Base-by-base conservation (phyloP, 257 asterid species). In the Fraxinus excelsior region DNA sequence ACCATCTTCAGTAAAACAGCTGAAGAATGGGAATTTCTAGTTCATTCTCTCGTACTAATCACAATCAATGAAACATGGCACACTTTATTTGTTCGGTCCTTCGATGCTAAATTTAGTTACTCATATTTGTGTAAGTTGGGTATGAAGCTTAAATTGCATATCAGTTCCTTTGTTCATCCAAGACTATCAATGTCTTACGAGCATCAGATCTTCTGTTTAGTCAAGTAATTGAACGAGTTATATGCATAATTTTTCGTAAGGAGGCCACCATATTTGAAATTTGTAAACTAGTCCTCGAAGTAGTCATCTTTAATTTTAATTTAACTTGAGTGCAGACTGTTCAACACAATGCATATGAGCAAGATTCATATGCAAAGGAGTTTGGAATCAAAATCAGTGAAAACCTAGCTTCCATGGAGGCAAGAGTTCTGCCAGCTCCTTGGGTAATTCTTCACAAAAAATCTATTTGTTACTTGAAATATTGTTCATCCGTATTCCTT, bases 341-440 rank as follows among this genome's bases (percentile, higher is more conserved):
- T 69, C 97, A 96, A 40, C 96, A 92, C 68, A 96, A 92, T 81
- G 88, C 82, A 40, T 96, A 94, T 53, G 97, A 90, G 21, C 92
- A 92, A 83, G 98, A 96, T 78, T 94, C 97, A 38, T 96, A 91
- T 69, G 99, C 99, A 25, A 91, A 86, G 74, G 99, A 96, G 84
- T 96, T 96, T 70, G 99, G 99, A 60, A 89, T 96, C 51, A 90
- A 81, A 72, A 92, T 96, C 78, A 96, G 94, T 51, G 99, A 94
- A 80, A 91, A 88, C 74, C 53, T 90, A 72, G 92, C 97, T 29
- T 81, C 94, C 0, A 91, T 96, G 23, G 99, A 96, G 88, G 99
- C 99, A 37, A 85, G 99, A 70, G 97, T 96, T 79, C 92, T 96
- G 56, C 99, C 99, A 49, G 97, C 99, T 72, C 99, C 99, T 26